Conservation (phyloP, 2,329 filamentous ascomycete genomes). For the Xylaria sp. region DNA sequence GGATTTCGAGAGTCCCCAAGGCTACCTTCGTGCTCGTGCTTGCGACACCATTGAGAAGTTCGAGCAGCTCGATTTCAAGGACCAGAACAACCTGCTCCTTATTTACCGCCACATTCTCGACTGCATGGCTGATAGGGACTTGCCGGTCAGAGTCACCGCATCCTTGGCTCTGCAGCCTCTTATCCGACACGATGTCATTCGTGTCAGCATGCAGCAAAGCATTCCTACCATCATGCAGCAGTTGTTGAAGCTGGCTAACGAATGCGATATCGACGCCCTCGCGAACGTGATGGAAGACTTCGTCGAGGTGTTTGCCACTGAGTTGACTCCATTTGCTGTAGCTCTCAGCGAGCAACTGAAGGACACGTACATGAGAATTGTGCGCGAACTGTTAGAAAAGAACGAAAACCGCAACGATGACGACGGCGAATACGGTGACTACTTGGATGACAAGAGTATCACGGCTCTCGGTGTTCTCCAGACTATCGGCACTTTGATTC, state of each 20-base stretch:
- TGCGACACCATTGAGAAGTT: slow-evolving; percentile 99
- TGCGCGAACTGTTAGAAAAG: slow-evolving; percentile 84
- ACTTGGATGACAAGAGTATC: slow-evolving; percentile 96
- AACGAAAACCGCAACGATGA: slow-evolving; percentile 71
- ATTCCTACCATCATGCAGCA: slow-evolving; percentile 99
- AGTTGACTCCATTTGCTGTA: slow-evolving; percentile 94
- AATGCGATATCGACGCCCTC: slow-evolving; percentile 93
- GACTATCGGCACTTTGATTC: slow-evolving; percentile 93
- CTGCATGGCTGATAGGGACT: slow-evolving; percentile 89
- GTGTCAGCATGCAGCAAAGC: slow-evolving; percentile 91
- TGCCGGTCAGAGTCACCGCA: slow-evolving; percentile 91
- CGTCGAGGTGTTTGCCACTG: slow-evolving; percentile 95
- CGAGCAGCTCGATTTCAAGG: slow-evolving; percentile 93
- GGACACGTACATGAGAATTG: slow-evolving; percentile 92
- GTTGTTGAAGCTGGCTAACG: slow-evolving; percentile 91
- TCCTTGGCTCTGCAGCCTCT: slow-evolving; percentile 90
- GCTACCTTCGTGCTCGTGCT: slow-evolving; percentile 87
- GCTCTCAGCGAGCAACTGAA: slow-evolving; percentile 92
- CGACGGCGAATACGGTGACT: slow-evolving; percentile 79
- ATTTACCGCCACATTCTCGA: slow-evolving; percentile 97
- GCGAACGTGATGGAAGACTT: slow-evolving; percentile 99
- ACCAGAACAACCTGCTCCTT: slow-evolving; percentile 87
- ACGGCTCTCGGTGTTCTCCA: slow-evolving; percentile 93
- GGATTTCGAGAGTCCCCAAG: slow-evolving; percentile 88
- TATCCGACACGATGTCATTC: slow-evolving; percentile 91